These are phyloP conservation scores for Pelargonium citronellum DNA, from an alignment of 441 rosid genomes.

Conservation along the genomic window DNA sequence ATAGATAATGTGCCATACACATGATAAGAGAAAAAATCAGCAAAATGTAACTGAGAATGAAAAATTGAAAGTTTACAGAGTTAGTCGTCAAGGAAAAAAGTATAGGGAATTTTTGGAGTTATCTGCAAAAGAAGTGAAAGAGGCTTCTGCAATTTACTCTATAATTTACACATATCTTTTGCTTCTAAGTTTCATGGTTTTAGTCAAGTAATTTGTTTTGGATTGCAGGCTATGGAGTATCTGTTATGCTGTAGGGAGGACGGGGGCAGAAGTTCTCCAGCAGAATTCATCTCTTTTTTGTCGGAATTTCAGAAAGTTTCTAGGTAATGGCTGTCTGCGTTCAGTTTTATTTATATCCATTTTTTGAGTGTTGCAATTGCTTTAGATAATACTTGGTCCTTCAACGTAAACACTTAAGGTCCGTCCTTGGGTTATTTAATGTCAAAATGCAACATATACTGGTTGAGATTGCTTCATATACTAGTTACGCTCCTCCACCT, in stretches of 20 bases:
- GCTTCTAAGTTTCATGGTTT: neutral
- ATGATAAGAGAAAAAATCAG: no score
- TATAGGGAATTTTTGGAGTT: no score
- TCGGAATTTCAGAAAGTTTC: slow-evolving; percentile 77
- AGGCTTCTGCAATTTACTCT: neutral
- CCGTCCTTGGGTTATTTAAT: no score
- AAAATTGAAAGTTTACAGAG: no score
- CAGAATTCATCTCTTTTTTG: slow-evolving; percentile 61
- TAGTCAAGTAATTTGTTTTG: slow-evolving; percentile 12
- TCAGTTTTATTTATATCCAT: neutral
- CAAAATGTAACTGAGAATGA: no score
- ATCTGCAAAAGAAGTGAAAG: no score
- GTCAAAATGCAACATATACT: no score
- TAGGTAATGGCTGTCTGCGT: slow-evolving; percentile 37
- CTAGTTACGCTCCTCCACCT: no score
- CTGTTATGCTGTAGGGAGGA: slow-evolving; percentile 48
- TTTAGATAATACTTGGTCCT: neutral
- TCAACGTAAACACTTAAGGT: no score
- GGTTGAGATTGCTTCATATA: no score
- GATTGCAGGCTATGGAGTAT: slow-evolving; percentile 83
- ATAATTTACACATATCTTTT: neutral
- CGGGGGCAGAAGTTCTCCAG: slow-evolving; percentile 51
- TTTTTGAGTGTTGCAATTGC: neutral
- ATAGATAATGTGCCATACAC: no score
- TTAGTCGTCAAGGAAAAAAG: no score